phyloP scores from a whole-genome alignment of 2,329 filamentous ascomycete species.

The Fusarium kyushuense region DNA sequence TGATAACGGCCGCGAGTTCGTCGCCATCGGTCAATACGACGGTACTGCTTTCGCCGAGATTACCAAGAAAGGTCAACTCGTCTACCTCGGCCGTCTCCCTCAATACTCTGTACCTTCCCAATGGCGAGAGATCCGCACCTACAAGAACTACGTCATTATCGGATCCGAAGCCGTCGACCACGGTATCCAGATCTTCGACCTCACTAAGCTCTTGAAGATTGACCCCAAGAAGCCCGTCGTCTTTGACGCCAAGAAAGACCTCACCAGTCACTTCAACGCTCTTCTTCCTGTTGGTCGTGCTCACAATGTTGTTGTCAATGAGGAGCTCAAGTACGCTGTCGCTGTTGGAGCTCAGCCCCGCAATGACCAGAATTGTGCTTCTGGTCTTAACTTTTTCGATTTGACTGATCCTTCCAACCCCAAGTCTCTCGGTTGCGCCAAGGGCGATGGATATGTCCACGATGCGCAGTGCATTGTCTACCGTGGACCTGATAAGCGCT shows the following conservation, averaged over 20 bases:
- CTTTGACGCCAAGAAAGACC: constrained; percentile 52
- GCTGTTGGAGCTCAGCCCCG: constrained; percentile 59
- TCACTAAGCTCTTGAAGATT: constrained; percentile 64
- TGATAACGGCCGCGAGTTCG: constrained; percentile 62
- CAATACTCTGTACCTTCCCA: constrained; percentile 54
- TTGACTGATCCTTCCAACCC: constrained; percentile 66
- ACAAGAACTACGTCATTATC: constrained; percentile 54
- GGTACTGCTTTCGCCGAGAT: constrained; percentile 65
- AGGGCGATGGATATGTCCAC: constrained; percentile 69
- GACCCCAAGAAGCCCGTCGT: constrained; percentile 55
- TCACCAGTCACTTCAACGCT: constrained; percentile 53
- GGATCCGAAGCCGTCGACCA: constrained; percentile 62
- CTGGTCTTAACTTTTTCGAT: constrained; percentile 69
- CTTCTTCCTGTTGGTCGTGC: constrained; percentile 55
- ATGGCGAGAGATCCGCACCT: constrained; percentile 59
- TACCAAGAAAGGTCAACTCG: constrained; percentile 57
- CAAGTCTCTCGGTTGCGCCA: constrained; percentile 64
- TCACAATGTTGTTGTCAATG: constrained; percentile 65
- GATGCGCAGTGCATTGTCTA: constrained; percentile 71
- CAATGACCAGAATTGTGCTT: constrained; percentile 55
- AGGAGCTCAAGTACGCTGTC: constrained; percentile 61
- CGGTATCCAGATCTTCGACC: constrained; percentile 74
- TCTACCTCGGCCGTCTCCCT: constrained; percentile 61
- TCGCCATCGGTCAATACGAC: constrained; percentile 61
- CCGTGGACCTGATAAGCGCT: constrained; percentile 62